phyloP scores from a whole-genome alignment of 495 filamentous ascomycete genomes.

The Podospora sp. region DNA sequence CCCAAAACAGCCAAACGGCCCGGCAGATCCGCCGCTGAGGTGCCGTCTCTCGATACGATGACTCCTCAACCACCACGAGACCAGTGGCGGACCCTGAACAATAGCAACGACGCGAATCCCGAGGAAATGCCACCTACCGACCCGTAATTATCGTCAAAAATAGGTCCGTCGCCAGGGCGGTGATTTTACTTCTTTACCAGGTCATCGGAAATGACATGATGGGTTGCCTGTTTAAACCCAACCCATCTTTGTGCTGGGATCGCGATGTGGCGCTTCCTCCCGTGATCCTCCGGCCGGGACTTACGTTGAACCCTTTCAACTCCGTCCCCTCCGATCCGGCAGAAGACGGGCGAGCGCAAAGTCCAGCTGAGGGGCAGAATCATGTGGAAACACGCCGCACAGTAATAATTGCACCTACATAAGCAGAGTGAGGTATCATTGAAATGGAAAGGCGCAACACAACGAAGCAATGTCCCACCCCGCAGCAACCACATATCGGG shows the following conservation, averaged over 20 bases:
- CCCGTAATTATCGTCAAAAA: not conserved
- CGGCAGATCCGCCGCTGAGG: not conserved
- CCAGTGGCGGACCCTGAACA: not conserved
- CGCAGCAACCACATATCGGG: not conserved
- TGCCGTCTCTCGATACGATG: not conserved
- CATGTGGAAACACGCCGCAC: not conserved
- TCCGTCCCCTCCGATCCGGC: not conserved
- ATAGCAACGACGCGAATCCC: not conserved
- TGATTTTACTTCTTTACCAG: not conserved
- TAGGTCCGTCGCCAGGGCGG: not conserved
- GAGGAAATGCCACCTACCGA: not conserved
- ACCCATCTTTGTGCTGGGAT: not conserved
- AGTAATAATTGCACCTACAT: not conserved
- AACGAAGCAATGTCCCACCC: not conserved
- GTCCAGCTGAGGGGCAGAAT: not conserved
- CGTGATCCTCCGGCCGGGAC: not conserved
- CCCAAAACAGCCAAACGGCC: not conserved
- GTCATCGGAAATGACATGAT: not conserved
- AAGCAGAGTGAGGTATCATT: not conserved
- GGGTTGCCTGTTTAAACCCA: not conserved
- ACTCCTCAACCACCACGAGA: not conserved
- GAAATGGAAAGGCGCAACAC: not conserved
- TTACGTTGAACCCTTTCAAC: not conserved
- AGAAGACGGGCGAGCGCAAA: not conserved
- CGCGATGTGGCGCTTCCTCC: not conserved